Conservation (phyloP, 768 basidiomycete genomes). For the Thelephora ganbajun region DNA sequence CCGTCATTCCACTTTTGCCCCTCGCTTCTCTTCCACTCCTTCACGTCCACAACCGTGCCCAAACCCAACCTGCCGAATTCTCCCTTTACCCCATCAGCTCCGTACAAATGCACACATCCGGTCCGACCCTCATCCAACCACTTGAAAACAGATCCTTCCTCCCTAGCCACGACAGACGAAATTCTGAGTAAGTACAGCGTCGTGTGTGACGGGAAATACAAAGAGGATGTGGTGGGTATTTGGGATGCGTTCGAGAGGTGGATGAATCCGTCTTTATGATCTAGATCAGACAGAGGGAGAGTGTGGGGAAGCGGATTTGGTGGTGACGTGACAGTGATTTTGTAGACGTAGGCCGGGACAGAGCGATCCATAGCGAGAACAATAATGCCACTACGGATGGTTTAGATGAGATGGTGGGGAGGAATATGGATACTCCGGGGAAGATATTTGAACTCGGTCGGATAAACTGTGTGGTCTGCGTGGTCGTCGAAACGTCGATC, state of each 20-base stretch:
- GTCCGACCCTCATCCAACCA: conserved; percentile 16
- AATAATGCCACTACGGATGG: no score
- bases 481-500: no score
- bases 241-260: conserved; percentile 29
- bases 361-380: not conserved
- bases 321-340: conserved; percentile 36
- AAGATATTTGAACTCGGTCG: no score
- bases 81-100: conserved; percentile 7
- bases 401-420: no score
- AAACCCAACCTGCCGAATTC: conserved; percentile 13
- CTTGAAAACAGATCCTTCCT: conserved; percentile 10
- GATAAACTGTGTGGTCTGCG: no score
- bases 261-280: conserved; percentile 30
- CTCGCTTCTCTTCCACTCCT: not conserved
- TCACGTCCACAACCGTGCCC: conserved; percentile 10
- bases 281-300: conserved; percentile 25
- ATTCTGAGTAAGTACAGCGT: conserved; percentile 16
- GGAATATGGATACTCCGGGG: no score
- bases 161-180: conserved; percentile 10
- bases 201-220: conserved; percentile 21
- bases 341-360: conserved; percentile 44
- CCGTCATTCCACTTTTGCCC: not conserved
- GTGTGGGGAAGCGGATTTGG: conserved; percentile 19
- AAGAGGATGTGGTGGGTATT: conserved; percentile 21
- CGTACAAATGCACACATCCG: conserved; percentile 12